Percentiles rank a stretch among this genome's conserved stretches.
These are phyloP conservation scores for Penicillium vulpinum DNA, from an alignment of 2,329 filamentous ascomycete species.

Conservation along the genomic window DNA sequence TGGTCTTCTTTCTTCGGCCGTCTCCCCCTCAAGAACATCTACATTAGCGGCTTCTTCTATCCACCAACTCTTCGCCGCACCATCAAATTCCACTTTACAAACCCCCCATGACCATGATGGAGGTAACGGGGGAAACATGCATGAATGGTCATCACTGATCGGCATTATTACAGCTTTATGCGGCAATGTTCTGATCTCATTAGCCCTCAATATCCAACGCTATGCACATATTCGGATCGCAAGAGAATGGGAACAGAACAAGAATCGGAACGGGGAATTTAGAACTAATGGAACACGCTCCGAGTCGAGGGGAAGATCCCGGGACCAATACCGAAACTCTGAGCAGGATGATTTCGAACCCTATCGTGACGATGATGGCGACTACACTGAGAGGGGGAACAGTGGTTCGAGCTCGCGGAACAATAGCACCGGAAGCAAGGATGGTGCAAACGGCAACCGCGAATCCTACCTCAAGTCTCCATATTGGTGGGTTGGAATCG, in stretches of 20 bases:
- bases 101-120: slow-evolving; percentile 23
- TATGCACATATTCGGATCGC: slow-evolving; percentile 89
- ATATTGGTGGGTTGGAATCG: slow-evolving; percentile 94
- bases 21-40: slow-evolving; percentile 23
- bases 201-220: slow-evolving; percentile 93
- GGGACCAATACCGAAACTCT: slow-evolving; percentile 16
- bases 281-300: slow-evolving; percentile 14
- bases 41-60: slow-evolving; percentile 18
- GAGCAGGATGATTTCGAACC: slow-evolving; percentile 18
- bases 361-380: slow-evolving; percentile 38
- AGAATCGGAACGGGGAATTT: slow-evolving; percentile 55
- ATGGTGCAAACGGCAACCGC: slow-evolving; percentile 46
- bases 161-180: slow-evolving; percentile 90
- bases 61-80: slow-evolving; percentile 12
- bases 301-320: slow-evolving; percentile 14
- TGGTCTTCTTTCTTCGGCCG: slow-evolving; percentile 24
- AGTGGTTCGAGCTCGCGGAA: slow-evolving; percentile 39
- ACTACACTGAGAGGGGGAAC: slow-evolving; percentile 20
- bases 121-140: slow-evolving; percentile 22
- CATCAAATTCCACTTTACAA: slow-evolving; percentile 16
- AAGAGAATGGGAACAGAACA: slow-evolving; percentile 63
- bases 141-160: slow-evolving; percentile 83
- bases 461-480: slow-evolving; percentile 84
- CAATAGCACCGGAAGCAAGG: slow-evolving; percentile 40
- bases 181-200: slow-evolving; percentile 90